Conservation (phyloP, 2,329 filamentous ascomycete genomes). For the Helicocarpus griseus region DNA sequence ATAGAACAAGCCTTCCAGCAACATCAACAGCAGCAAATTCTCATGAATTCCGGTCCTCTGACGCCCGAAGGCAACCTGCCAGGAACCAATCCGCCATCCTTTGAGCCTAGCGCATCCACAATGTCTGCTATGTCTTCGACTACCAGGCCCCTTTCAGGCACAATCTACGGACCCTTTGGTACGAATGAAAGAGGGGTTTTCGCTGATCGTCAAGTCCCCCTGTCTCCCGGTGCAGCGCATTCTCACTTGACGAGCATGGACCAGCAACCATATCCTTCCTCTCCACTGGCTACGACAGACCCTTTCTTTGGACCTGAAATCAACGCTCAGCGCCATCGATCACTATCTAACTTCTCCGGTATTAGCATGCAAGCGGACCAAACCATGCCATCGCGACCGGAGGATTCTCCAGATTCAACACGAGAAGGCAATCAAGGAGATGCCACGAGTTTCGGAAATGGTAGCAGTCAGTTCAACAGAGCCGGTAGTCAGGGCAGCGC, state of each 20-base stretch:
- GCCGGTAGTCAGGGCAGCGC: constrained; percentile 42
- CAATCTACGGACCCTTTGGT: constrained; percentile 26
- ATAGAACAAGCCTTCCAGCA: constrained; percentile 37
- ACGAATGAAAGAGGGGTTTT: constrained; percentile 15
- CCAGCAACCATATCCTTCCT: constrained; percentile 18
- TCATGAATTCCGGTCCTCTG: constrained; percentile 33
- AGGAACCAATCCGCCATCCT: constrained; percentile 34
- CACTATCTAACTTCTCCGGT: constrained; percentile 33
- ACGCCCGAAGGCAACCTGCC: constrained; percentile 54
- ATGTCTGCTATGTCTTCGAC: constrained; percentile 20
- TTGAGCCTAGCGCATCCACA: background rate
- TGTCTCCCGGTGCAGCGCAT: constrained; percentile 24
- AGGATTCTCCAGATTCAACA: constrained; percentile 23
- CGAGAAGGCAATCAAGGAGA: constrained; percentile 22
- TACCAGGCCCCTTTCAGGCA: constrained; percentile 25
- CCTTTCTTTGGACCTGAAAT: constrained; percentile 25
- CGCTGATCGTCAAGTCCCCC: constrained; percentile 22
- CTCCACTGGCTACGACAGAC: constrained; percentile 23
- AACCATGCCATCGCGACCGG: constrained; percentile 23
- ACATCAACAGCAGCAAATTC: constrained; percentile 30
- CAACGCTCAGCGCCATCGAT: constrained; percentile 27
- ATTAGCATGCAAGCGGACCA: constrained; percentile 28
- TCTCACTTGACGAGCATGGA: constrained; percentile 27
- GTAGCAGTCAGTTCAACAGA: constrained; percentile 30
- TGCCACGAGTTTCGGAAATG: constrained; percentile 26